Conservation (phyloP, 1,284 basidiomycete genomes). For the Leccinum colubrinum region DNA sequence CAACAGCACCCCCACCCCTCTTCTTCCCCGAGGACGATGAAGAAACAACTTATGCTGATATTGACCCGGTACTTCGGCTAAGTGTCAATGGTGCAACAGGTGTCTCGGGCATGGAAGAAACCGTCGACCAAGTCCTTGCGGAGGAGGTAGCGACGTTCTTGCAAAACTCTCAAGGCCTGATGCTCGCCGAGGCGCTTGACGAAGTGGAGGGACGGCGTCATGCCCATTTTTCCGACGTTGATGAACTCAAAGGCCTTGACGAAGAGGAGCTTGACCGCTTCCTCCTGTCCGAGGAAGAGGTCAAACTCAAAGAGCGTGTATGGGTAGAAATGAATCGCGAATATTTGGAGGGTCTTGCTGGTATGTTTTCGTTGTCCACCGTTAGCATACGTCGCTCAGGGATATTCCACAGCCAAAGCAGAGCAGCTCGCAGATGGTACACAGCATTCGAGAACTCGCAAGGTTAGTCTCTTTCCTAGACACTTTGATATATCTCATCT, state of each 20-base stretch:
- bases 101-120: constrained; percentile 38
- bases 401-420: constrained; percentile 59
- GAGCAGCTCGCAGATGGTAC: constrained; percentile 52
- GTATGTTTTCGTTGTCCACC: constrained; percentile 43
- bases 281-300: constrained; percentile 84
- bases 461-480: constrained; percentile 59
- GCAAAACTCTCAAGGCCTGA: constrained; percentile 52
- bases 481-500: constrained; percentile 19
- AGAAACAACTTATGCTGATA: constrained; percentile 45
- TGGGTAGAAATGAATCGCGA: constrained; percentile 97
- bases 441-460: constrained; percentile 58
- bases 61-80: constrained; percentile 56
- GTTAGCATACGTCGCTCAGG: constrained; percentile 40
- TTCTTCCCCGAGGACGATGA: constrained; percentile 43
- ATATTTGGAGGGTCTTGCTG: constrained; percentile 87
- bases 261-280: constrained; percentile 92
- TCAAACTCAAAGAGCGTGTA: constrained; percentile 87
- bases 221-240: constrained; percentile 49
- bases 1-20: constrained; percentile 31
- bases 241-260: constrained; percentile 79
- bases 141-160: constrained; percentile 68
- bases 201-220: constrained; percentile 60
- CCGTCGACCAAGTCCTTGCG: constrained; percentile 52
- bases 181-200: constrained; percentile 57
- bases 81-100: constrained; percentile 10